Percentiles rank a stretch among this genome's conserved stretches.
Conservation (phyloP, 257 asterid species). For the Marsdenia floribunda region DNA sequence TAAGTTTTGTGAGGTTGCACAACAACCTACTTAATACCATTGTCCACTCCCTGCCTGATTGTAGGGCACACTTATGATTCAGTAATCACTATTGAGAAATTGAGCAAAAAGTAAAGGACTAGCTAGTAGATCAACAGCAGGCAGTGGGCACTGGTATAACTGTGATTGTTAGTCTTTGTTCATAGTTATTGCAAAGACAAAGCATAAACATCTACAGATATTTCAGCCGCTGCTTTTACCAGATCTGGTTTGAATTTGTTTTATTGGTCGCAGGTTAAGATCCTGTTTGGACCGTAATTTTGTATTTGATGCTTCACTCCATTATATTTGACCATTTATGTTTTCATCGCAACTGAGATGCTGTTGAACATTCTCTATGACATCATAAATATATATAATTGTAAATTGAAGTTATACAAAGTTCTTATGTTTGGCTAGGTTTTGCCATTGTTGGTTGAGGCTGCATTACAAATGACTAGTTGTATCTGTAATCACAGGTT, state of each 20-base stretch:
- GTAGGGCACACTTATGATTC: conserved; percentile 8
- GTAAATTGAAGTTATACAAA: background rate
- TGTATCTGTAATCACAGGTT: too few species aligned
- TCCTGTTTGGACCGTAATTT: conserved; percentile 19
- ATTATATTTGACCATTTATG: conserved; percentile 4
- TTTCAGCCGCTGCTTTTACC: conserved; percentile 20
- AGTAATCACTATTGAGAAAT: background rate
- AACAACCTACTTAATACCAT: conserved; percentile 20
- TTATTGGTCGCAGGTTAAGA: conserved; percentile 17
- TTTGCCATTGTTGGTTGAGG: background rate
- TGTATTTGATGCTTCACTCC: conserved; percentile 13
- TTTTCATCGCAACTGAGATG: conserved; percentile 16
- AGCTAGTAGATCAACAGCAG: conserved; percentile 21
- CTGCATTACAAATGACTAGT: too few species aligned
- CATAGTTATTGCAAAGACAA: conserved; percentile 11
- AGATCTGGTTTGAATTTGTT: conserved; percentile 8
- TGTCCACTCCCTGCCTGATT: conserved; percentile 11
- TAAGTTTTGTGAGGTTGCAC: conserved; percentile 16
- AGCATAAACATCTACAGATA: conserved; percentile 5
- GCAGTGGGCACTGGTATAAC: conserved; percentile 12
- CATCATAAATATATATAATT: too few species aligned
- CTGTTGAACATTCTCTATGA: conserved; percentile 5
- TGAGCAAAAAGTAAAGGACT: background rate
- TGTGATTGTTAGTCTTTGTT: conserved; percentile 14
- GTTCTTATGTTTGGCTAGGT: background rate